Conservation (phyloP, 345 rosid species). For the Citrus medica region DNA sequence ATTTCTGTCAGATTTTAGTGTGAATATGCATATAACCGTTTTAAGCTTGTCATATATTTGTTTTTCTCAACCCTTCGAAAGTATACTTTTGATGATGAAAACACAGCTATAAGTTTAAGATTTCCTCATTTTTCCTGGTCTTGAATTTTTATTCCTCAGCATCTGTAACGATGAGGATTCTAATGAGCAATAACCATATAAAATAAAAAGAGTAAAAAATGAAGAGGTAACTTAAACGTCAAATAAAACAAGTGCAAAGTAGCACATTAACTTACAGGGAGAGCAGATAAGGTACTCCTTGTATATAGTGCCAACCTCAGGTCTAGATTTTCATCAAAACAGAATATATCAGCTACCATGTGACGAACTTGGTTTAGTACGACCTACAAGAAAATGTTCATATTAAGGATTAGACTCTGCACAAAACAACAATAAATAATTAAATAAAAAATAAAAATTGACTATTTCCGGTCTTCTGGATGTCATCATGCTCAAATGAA, state of each 20-base stretch:
- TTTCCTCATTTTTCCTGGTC: background rate
- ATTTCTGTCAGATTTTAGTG: too few species aligned
- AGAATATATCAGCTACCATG: conserved; percentile 32
- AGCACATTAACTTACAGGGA: conserved; percentile 18
- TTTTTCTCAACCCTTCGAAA: background rate
- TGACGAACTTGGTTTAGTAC: conserved; percentile 30
- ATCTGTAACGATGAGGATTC: background rate
- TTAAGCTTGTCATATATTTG: background rate
- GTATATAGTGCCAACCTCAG: conserved; percentile 38
- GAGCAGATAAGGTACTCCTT: conserved; percentile 26
- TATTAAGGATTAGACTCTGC: background rate
- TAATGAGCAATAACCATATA: too few species aligned
- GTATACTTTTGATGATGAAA: background rate
- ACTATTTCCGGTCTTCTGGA: too few species aligned
- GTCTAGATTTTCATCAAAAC: conserved; percentile 37
- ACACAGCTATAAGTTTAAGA: background rate
- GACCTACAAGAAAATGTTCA: conserved; percentile 17
- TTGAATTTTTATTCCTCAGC: background rate
- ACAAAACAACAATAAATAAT: too few species aligned
- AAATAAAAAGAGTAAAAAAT: background rate
- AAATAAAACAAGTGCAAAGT: background rate
- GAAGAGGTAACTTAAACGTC: background rate
- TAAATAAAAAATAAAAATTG: background rate
- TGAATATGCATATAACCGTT: background rate
- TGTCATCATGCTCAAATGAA: too few species aligned